A percentile compares a stretch with the other conserved stretches of the same genome.
These are phyloP conservation scores for Papiliotrema flavescens DNA, from an alignment of 1,284 basidiomycete genomes.

Conservation along the genomic window DNA sequence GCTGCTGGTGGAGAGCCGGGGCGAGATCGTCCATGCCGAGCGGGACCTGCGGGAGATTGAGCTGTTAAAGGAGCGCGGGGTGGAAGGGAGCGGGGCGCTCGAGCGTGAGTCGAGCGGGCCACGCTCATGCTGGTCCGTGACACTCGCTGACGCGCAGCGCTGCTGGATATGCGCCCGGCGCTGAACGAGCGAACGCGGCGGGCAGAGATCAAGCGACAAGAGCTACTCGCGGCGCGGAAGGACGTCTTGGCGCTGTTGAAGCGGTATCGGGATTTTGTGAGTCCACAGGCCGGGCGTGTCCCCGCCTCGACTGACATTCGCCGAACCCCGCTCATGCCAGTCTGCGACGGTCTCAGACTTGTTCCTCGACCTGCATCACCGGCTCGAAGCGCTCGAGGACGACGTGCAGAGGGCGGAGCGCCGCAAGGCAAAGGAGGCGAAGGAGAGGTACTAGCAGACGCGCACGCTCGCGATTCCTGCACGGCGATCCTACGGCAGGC, in stretches of 20 bases:
- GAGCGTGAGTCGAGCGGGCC: conserved; percentile 25
- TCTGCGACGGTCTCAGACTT: conserved; percentile 39
- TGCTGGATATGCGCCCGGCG: conserved; percentile 22
- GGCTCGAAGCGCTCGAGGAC: conserved; percentile 35
- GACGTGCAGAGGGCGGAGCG: conserved; percentile 29
- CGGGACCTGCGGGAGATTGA: conserved; percentile 40
- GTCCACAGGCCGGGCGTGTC: conserved; percentile 4
- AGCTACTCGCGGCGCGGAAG: conserved; percentile 16
- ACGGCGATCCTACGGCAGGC: neutral
- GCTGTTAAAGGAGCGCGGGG: conserved; percentile 24
- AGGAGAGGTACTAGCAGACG: conserved; percentile 23
- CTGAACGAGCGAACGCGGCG: conserved; percentile 14
- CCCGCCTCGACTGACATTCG: neutral
- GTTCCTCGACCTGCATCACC: conserved; percentile 39
- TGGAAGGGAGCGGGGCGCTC: conserved; percentile 33
- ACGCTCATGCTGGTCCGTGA: neutral
- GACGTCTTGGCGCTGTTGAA: conserved; percentile 26
- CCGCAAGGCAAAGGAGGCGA: conserved; percentile 22
- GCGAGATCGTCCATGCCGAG: conserved; percentile 37
- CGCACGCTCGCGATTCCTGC: neutral
- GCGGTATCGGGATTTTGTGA: conserved; percentile 39
- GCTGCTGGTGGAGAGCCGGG: conserved; percentile 35
- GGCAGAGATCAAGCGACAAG: conserved; percentile 6
- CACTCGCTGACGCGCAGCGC: conserved; percentile 15
- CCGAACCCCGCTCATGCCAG: conserved; percentile 14